Base-by-base conservation (phyloP, 257 asterid genomes). In the Fraxinus excelsior region DNA sequence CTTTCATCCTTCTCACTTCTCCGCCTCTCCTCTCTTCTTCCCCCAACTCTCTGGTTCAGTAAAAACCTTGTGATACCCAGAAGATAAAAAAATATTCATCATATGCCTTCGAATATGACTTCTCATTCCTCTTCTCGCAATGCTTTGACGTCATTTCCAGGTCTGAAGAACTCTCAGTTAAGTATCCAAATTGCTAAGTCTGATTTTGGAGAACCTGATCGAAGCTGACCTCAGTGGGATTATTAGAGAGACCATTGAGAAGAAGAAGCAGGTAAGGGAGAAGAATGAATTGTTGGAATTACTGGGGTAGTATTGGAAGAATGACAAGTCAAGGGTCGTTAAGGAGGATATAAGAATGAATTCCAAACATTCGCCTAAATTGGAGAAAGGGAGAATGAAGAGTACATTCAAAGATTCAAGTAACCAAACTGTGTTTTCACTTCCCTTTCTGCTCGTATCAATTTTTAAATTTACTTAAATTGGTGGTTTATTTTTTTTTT, bases 121-220 rank as follows among this genome's bases (percentile, higher is more conserved):
- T 95, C 86, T 85, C 94, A 65, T 81, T 94, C 38, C 93, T 95
- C 72, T 93, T 95, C 86, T 79, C 93, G 18, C 91, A 84, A 75
- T 90, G 96, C 89, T 78, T 88, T 78, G 91, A 91, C 80, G 86
- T 89, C 78, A 90, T 86, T 82, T 86, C 89, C 0, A 88, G 66
- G 82, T 91, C 97, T 72, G 91, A 88, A 19, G 75, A 64, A 13
- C 85, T 93, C 37, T 74, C 90, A 28, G 66, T 2, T 87, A 84
- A 34, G 74, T 91, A 3, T 34, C 72, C 29, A 72, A 88, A 62
- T 82, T 95, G 38, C 84, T 93, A 37, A 84, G 67, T 67, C 82
- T 92, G 46, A 81, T 92, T 3, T 91, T 87, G 28, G 96, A 89
- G 62, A 87, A 87, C 70, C 95, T 93, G 73, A 75, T 87, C 65